Evolutionary conservation across 2,329 filamentous ascomycete genomes (phyloP).

Genomic region (Botryotinia narcissicola): DNA sequence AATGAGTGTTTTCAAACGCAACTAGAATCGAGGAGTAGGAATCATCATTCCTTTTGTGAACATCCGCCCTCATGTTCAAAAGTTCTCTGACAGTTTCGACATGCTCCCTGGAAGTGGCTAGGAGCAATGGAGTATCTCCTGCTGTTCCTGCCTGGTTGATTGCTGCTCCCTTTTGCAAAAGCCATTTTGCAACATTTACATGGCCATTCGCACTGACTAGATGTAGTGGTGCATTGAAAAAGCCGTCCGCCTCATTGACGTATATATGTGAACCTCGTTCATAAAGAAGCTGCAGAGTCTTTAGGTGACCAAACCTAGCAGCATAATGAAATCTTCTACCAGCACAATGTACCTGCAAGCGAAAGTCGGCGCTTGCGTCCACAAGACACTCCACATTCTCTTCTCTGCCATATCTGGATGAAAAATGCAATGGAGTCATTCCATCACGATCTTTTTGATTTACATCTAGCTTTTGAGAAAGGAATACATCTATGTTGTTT

Average conservation of each 20-base stretch:
- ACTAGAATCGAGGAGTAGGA: neutral
- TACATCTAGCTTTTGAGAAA: neutral
- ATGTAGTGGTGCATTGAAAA: neutral
- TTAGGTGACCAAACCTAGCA: rapidly evolving
- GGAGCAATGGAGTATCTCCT: neutral
- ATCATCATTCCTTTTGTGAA: neutral
- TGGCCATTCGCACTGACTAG: too few relatives aligned
- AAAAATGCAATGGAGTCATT: neutral
- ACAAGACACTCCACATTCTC: neutral
- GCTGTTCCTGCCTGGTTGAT: neutral
- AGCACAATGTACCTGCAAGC: too few relatives aligned
- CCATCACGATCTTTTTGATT: neutral
- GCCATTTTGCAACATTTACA: neutral
- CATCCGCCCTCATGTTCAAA: neutral
- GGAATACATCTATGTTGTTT: too few relatives aligned
- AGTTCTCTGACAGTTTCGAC: neutral
- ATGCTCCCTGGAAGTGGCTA: neutral
- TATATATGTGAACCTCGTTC: neutral
- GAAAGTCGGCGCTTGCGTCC: neutral
- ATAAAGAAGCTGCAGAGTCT: neutral
- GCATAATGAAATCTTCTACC: too few relatives aligned
- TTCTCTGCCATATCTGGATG: neutral
- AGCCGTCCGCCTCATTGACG: neutral
- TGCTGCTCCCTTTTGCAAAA: neutral
- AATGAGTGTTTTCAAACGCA: too few relatives aligned